These are phyloP conservation scores for Paxillus rubicundulus DNA, from an alignment of 768 basidiomycete species.

Conservation along the genomic window DNA sequence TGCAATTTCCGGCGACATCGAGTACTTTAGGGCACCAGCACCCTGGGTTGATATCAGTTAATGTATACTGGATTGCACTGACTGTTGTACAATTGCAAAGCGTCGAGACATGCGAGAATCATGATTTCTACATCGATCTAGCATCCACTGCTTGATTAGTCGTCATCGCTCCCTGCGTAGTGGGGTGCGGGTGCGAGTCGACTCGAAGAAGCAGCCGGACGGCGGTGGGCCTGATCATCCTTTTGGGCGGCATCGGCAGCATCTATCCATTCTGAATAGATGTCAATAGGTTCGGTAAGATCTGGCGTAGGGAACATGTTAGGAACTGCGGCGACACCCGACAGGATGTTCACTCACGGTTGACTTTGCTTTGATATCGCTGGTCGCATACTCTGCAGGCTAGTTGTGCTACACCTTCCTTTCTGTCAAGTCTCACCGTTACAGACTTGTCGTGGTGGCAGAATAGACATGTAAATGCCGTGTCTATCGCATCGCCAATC, in stretches of 20 bases:
- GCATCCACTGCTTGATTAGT: slow-evolving; percentile 29
- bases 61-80: slow-evolving; percentile 4
- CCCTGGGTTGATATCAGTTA: background rate
- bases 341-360: slow-evolving; percentile 52
- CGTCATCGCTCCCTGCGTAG: slow-evolving; percentile 49
- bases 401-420: slow-evolving; percentile 78
- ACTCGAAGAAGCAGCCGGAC: slow-evolving; percentile 53
- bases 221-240: slow-evolving; percentile 51
- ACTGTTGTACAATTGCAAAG: slow-evolving; percentile 23
- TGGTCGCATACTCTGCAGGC: slow-evolving; percentile 86
- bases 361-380: slow-evolving; percentile 82
- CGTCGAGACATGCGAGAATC: slow-evolving; percentile 4
- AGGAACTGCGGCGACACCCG: slow-evolving; percentile 6
- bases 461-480: slow-evolving; percentile 82
- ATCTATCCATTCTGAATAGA: slow-evolving; percentile 91
- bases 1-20: background rate
- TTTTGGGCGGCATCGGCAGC: slow-evolving; percentile 80
- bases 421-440: slow-evolving; percentile 79
- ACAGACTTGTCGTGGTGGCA: slow-evolving; percentile 91
- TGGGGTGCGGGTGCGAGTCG: slow-evolving; percentile 34
- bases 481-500: slow-evolving; percentile 47
- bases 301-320: slow-evolving; percentile 45
- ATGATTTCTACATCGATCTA: background rate
- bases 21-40: background rate
- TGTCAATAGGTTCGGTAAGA: slow-evolving; percentile 83